A percentile compares a stretch with the other conserved stretches of the same genome.
phyloP scores from a whole-genome alignment of 1,284 basidiomycete species.

The Salmacisia buchloeana region DNA sequence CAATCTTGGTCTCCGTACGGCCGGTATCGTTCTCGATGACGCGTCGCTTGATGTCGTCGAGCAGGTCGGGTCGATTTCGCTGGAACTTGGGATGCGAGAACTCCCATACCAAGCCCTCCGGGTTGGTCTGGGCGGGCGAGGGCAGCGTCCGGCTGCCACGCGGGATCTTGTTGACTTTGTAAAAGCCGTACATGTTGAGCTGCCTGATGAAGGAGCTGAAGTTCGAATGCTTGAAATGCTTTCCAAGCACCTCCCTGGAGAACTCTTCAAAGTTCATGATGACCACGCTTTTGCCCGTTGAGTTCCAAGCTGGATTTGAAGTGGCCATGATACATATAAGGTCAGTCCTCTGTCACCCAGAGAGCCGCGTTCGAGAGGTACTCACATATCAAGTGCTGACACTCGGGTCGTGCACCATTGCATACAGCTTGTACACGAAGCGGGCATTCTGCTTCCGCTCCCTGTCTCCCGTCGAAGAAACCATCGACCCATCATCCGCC shows the following conservation, averaged over 20 bases:
- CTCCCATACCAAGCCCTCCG: conserved; percentile 77
- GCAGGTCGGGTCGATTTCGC: conserved; percentile 69
- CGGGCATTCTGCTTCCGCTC: conserved; percentile 30
- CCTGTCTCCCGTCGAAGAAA: conserved; percentile 19
- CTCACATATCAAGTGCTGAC: conserved; percentile 34
- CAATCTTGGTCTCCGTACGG: not conserved
- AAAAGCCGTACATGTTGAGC: conserved; percentile 66
- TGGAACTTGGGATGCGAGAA: conserved; percentile 82
- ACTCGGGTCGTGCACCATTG: conserved; percentile 38
- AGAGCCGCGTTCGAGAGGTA: not conserved
- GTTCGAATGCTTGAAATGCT: conserved; percentile 57
- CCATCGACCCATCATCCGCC: not conserved
- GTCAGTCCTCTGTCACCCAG: not conserved
- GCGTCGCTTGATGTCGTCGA: conserved; percentile 79
- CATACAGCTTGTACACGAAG: conserved; percentile 42
- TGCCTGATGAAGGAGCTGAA: conserved; percentile 84
- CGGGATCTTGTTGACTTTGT: conserved; percentile 62
- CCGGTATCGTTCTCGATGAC: conserved; percentile 51
- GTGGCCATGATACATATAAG: not conserved
- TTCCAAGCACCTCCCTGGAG: conserved; percentile 47
- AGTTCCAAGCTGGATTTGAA: conserved; percentile 24
- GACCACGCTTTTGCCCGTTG: conserved; percentile 36
- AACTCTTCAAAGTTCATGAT: conserved; percentile 49
- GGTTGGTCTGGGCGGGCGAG: conserved; percentile 58
- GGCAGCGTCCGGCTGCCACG: conserved; percentile 60